Conservation (phyloP, 1,284 basidiomycete genomes). For the Ustilago curta region DNA sequence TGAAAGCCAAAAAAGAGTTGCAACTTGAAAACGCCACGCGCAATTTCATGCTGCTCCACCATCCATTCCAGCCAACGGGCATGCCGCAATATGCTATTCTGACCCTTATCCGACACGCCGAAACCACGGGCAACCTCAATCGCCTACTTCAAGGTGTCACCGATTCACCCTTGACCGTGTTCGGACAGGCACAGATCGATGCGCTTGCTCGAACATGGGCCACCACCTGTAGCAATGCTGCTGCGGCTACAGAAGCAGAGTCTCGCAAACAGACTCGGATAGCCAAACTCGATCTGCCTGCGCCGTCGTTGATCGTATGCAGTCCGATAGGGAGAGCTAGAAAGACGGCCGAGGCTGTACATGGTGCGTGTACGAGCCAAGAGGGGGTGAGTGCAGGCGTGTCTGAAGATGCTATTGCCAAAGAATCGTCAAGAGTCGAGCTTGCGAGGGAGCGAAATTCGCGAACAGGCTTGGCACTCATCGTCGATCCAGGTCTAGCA, state of each 20-base stretch:
- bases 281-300: conserved; percentile 34
- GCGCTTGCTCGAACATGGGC: conserved; percentile 42
- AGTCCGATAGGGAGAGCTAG: conserved; percentile 57
- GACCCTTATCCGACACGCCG: conserved; percentile 62
- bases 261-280: neutral
- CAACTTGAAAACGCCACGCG: neutral
- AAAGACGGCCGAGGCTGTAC: conserved; percentile 54
- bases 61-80: neutral
- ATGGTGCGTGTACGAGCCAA: conserved; percentile 16
- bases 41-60: no score
- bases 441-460: neutral
- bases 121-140: conserved; percentile 64
- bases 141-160: conserved; percentile 63
- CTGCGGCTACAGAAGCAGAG: neutral
- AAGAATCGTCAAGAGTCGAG: neutral
- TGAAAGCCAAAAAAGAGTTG: neutral
- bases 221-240: neutral
- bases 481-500: conserved; percentile 32
- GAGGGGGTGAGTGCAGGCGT: neutral
- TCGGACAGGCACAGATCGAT: conserved; percentile 57
- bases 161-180: conserved; percentile 58
- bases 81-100: conserved; percentile 48
- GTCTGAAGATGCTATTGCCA: conserved; percentile 1
- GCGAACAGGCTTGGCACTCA: conserved; percentile 3
- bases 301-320: conserved; percentile 51